Base-by-base conservation (phyloP, 306 rosid species). In the Acacia melanoxylon region DNA sequence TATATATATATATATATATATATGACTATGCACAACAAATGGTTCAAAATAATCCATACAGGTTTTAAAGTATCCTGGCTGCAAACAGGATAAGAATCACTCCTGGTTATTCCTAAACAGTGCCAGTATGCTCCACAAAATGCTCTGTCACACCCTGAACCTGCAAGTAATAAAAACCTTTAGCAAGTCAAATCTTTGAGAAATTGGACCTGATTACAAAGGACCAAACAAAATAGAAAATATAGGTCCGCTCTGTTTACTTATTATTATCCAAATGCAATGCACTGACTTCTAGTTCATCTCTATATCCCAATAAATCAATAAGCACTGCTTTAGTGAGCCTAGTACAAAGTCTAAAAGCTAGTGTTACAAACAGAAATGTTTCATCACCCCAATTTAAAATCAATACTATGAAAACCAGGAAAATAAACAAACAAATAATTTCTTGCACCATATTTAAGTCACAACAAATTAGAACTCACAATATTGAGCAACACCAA, bases 81-180 rank as follows among this genome's bases (percentile, higher is more conserved):
- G 84, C 99, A 95, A 20, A 87, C 83, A 72, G 91, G 85, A 65
- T 86, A 79, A 48, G 94, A 81, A 71, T 77, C 76, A 54, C 84
- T 86, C 82, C 83, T 82, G 9, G 87, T 25, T 81, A 89, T 76
- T 29, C 94, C 83, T 54, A 87, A 88, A 83, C 91, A 85, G 79
- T 78, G 70, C 98, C 98, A 93, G 80, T 93, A 95, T 72, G 95
- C 89, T 83, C 97, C 97, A 72, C 98, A 95, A 88, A 91, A 95
- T 49, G 97, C 86, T 87, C 93, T 87, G 88, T 93, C 97, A 82
- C 97, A 95, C 79, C 98, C 98, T 71, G 85, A 58, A 89, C 98
- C 97, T 91, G 87, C 74, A 85, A 85, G 75, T 76, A 44, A 58
- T 68, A 8, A 42, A 80, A 80, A 42, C 13, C 22, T 72, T 37